Conservation (phyloP, 257 asterid species). For the Ligustrum vulgare region DNA sequence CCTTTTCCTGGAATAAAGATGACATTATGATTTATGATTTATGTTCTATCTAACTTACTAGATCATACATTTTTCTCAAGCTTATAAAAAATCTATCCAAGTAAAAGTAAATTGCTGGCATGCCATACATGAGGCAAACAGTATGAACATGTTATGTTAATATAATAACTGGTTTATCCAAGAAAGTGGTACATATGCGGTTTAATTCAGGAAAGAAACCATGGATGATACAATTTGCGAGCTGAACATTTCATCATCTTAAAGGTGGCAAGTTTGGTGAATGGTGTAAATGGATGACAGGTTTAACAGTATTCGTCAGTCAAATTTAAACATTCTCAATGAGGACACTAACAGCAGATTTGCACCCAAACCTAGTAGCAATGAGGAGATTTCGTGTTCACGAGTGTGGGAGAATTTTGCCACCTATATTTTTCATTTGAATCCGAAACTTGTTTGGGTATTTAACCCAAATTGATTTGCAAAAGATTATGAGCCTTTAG, state of each 20-base stretch:
- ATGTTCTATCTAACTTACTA: not conserved
- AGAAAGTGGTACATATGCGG: not conserved
- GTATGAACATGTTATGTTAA: not conserved
- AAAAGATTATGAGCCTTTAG: too few species aligned
- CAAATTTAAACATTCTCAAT: not conserved
- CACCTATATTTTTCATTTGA: not conserved
- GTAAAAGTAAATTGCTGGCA: not conserved
- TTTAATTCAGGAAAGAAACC: not conserved
- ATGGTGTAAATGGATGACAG: not conserved
- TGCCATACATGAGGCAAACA: not conserved
- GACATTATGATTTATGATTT: not conserved
- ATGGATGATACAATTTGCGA: not conserved
- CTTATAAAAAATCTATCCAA: not conserved
- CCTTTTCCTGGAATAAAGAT: constrained; percentile 53
- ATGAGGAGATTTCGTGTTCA: not conserved
- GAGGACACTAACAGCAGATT: not conserved
- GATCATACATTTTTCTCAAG: not conserved
- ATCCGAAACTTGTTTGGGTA: too few species aligned
- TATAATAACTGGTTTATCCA: not conserved
- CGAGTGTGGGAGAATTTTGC: not conserved
- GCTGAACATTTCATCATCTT: not conserved
- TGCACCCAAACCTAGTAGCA: not conserved
- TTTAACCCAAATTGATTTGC: too few species aligned
- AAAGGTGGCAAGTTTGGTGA: not conserved
- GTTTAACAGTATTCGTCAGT: not conserved